These are phyloP conservation scores for Fusarium xylarioides DNA, from an alignment of 2,329 filamentous ascomycete species.

Conservation along the genomic window DNA sequence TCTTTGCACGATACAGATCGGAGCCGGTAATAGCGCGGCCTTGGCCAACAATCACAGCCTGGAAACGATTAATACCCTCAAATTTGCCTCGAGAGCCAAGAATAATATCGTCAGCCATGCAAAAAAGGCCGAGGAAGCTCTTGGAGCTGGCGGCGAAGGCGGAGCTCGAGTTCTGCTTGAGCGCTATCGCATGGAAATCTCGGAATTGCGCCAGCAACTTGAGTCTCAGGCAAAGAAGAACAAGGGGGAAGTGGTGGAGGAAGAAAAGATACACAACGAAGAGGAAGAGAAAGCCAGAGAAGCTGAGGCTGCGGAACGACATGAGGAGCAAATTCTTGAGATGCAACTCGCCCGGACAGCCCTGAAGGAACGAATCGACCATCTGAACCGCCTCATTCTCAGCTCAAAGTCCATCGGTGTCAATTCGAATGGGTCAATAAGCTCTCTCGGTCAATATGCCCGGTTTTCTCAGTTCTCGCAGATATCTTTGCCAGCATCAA, in stretches of 20 bases:
- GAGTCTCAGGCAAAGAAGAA: conserved; percentile 81
- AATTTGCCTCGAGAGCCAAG: conserved; percentile 95
- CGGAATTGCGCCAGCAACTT: conserved; percentile 80
- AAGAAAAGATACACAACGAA: conserved; percentile 69
- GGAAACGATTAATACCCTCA: conserved; percentile 94
- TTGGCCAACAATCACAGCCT: conserved; percentile 77
- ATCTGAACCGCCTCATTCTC: conserved; percentile 92
- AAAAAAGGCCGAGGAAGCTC: conserved; percentile 90
- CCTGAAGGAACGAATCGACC: conserved; percentile 95
- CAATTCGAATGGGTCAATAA: conserved; percentile 79
- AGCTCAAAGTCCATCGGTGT: conserved; percentile 96
- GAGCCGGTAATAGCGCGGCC: conserved; percentile 76
- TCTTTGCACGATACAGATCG: conserved; percentile 93
- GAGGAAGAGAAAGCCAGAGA: conserved; percentile 78
- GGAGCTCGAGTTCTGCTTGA: conserved; percentile 88
- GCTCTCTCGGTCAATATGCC: conserved; percentile 69
- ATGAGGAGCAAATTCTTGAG: conserved; percentile 97
- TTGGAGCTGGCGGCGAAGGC: conserved; percentile 82
- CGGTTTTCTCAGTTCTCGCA: conserved; percentile 73
- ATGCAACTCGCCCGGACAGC: conserved; percentile 97
- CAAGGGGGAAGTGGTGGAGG: conserved; percentile 66
- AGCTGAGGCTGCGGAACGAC: conserved; percentile 83
- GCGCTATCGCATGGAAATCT: conserved; percentile 92
- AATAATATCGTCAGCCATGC: conserved; percentile 98
- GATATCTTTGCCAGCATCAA: conserved; percentile 62